Percentiles rank a stretch among this genome's conserved stretches.
These are phyloP conservation scores for Umbelopsis ramanniana DNA, from an alignment of 192 early-diverging fungal species.

Conservation along the genomic window DNA sequence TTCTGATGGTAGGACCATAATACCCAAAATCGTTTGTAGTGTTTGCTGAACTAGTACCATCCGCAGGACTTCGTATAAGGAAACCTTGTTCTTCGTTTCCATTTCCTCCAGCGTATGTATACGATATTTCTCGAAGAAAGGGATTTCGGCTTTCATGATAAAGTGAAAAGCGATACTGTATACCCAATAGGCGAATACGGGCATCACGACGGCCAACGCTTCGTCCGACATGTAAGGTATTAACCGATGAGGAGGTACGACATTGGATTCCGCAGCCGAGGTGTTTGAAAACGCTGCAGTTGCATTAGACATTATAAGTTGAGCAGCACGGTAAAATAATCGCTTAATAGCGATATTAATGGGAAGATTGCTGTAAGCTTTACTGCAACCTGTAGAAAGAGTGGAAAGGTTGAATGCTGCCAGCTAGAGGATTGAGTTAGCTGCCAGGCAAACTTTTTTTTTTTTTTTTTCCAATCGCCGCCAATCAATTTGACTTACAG, in stretches of 20 bases:
- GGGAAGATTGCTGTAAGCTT: background rate
- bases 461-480: constrained; percentile 7
- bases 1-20: constrained; percentile 24
- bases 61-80: constrained; percentile 62
- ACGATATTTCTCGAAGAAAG: constrained; percentile 73
- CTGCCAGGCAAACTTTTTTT: background rate
- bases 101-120: constrained; percentile 60
- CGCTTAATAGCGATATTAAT: background rate
- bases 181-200: constrained; percentile 69
- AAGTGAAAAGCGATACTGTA: constrained; percentile 68
- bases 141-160: constrained; percentile 58
- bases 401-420: constrained; percentile 1
- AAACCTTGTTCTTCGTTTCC: constrained; percentile 65
- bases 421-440: background rate
- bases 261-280: constrained; percentile 19
- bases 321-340: background rate
- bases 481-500: constrained; percentile 2
- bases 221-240: constrained; percentile 54
- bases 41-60: constrained; percentile 71
- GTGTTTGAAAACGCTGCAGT: constrained; percentile 11
- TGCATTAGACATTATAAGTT: constrained; percentile 10
- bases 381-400: constrained; percentile 1
- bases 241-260: constrained; percentile 9
- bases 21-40: constrained; percentile 58
- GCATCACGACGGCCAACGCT: constrained; percentile 54